Evolutionary conservation across 164 flowering plant genomes (phyloP).

Genomic region (Magnolia kwangsiensis): DNA sequence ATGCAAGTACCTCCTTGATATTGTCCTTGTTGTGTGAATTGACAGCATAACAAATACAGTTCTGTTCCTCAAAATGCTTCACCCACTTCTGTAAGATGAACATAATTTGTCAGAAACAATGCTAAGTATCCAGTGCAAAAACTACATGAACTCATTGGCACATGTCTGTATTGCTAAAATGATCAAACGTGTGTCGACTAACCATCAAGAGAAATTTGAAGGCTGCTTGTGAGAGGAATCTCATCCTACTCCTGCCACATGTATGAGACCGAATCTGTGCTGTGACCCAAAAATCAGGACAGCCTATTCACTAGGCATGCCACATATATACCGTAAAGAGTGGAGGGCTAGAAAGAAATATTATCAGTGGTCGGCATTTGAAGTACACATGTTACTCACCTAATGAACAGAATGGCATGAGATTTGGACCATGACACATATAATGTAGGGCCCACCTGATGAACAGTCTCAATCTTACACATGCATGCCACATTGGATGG

Average conservation of each 20-base stretch:
- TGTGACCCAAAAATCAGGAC: not conserved
- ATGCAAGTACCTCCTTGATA: conserved; percentile 49
- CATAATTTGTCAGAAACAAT: no score
- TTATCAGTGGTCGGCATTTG: not conserved
- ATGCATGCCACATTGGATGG: not conserved
- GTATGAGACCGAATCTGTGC: no score
- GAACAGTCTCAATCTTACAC: not conserved
- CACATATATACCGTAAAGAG: no score
- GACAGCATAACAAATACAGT: conserved; percentile 40
- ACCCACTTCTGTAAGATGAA: conserved; percentile 55
- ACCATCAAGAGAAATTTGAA: not conserved
- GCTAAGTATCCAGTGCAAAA: not conserved
- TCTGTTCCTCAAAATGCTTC: conserved; percentile 43
- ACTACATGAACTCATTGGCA: not conserved
- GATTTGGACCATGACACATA: not conserved
- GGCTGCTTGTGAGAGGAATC: not conserved
- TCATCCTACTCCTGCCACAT: not conserved
- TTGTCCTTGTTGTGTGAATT: conserved; percentile 78
- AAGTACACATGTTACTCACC: not conserved
- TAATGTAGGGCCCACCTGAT: not conserved
- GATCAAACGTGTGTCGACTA: no score
- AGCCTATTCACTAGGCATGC: not conserved
- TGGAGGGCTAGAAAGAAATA: not conserved
- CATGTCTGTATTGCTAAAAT: not conserved
- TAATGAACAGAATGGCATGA: not conserved